phyloP scores from a whole-genome alignment of 129 eudicot genomes.

The Scalesia atractyloides region DNA sequence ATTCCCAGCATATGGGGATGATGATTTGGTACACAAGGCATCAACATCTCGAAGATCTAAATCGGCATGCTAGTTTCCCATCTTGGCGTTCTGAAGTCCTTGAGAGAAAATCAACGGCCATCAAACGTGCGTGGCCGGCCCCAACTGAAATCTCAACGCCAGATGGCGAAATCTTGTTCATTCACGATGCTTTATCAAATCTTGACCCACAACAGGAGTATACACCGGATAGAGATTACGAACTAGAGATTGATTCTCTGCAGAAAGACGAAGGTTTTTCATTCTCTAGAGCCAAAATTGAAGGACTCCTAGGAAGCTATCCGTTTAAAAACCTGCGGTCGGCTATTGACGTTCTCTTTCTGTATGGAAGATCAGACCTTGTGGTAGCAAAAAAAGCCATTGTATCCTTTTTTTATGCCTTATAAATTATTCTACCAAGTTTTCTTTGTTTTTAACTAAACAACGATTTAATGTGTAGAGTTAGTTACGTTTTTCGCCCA shows the following conservation, averaged over 20 bases:
- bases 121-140: constrained; percentile 85
- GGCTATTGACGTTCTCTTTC: constrained; percentile 81
- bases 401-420: constrained; percentile 64
- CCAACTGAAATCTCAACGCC: constrained; percentile 38
- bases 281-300: constrained; percentile 49
- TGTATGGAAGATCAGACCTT: constrained; percentile 87
- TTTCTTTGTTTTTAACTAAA: neutral
- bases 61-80: constrained; percentile 37
- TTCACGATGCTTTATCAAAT: constrained; percentile 89
- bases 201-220: constrained; percentile 62
- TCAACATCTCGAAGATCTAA: constrained; percentile 63
- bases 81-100: constrained; percentile 42
- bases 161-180: constrained; percentile 57
- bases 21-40: constrained; percentile 83
- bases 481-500: too few relatives aligned
- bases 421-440: neutral
- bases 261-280: constrained; percentile 59
- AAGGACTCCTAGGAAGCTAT: constrained; percentile 76
- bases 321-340: constrained; percentile 83
- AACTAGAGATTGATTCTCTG: constrained; percentile 57
- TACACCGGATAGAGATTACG: constrained; percentile 42
- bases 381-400: constrained; percentile 94
- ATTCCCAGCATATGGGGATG: constrained; percentile 80
- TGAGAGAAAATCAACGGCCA: constrained; percentile 70
- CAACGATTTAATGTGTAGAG: neutral